Base-by-base conservation (phyloP, 1,284 basidiomycete genomes). In the Pseudozyma sp. region DNA sequence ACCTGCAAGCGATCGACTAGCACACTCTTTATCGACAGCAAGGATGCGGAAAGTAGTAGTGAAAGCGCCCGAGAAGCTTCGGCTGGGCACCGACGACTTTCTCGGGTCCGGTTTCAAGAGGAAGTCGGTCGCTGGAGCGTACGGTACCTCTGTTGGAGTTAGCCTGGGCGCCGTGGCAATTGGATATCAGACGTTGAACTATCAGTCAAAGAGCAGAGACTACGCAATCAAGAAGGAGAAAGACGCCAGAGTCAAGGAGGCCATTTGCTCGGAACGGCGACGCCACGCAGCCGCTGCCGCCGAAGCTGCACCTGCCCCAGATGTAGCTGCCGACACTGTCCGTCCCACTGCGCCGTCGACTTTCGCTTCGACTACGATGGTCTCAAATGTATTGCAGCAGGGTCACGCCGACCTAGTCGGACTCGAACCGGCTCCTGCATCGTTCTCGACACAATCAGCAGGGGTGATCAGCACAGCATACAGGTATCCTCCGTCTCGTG, bases 111-210 rank as follows among this genome's bases (percentile, higher is more conserved):
- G 70, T 1, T 16, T 65, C 10, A 68, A 57, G 42, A 60, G 70
- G n/a, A 73, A 73, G 30, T 60, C 60, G 3, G 40, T 73, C 7
- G 61, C 61, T 0, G 65, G 65, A 5, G 56, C 49, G 1, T 73
- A 73, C 24, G 56, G 60, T 5, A 59, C 57, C n/a, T 43, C 56
- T 2, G 65, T 48, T 1, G 70, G 53, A 3, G 70, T 68, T 2
- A 35, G 10, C 4, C 43, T 64, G 17, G 70, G 70, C n/a, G 70
- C 47, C 6, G 65, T 46, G 7, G 65, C 70, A 2, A 61, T 73
- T 24, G 39, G 43, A 14, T 73, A 73, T n/a, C 65, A 73, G 35
- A 40, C 42, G 24, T 29, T 60, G 24, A 73, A 73, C 11, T 24
- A 61, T 14, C n/a, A 17, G 7, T 31, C 64, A 3, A 60, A 58